These are phyloP conservation scores for Suillus subluteus DNA, from an alignment of 768 basidiomycete species.

Conservation along the genomic window DNA sequence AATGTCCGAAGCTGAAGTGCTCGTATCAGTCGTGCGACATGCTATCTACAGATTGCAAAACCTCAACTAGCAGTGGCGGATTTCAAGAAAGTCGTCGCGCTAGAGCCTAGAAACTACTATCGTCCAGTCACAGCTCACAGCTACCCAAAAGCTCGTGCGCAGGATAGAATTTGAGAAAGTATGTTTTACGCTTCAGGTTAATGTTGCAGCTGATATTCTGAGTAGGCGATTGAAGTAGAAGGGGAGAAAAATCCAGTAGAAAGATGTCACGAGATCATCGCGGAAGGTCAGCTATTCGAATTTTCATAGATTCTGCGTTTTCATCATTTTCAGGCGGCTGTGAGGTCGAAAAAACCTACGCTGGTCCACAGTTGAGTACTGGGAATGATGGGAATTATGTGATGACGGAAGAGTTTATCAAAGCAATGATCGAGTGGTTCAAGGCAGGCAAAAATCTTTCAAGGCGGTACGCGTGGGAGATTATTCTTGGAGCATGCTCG, in stretches of 20 bases:
- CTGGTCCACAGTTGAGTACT: conserved; percentile 71
- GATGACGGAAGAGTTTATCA: conserved; percentile 80
- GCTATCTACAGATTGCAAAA: conserved; percentile 88
- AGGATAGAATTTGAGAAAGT: conserved; percentile 94
- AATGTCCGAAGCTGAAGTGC: conserved; percentile 1
- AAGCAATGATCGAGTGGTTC: conserved; percentile 88
- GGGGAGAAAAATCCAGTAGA: conserved; percentile 82
- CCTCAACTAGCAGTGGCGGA: conserved; percentile 86
- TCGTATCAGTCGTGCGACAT: conserved; percentile 74
- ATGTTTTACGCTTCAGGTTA: conserved; percentile 8
- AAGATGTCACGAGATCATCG: conserved; percentile 78
- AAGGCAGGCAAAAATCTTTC: conserved; percentile 93
- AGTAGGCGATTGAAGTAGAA: conserved; percentile 88
- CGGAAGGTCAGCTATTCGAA: conserved; percentile 55
- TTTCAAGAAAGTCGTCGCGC: conserved; percentile 78
- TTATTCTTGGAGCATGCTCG: conserved; percentile 83
- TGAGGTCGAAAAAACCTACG: conserved; percentile 71
- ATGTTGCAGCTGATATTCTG: background rate
- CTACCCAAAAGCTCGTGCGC: conserved; percentile 90
- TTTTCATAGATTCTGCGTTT: conserved; percentile 7
- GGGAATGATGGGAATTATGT: conserved; percentile 66
- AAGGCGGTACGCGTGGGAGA: conserved; percentile 93
- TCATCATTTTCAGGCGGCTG: conserved; percentile 63
- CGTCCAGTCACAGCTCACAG: conserved; percentile 77
- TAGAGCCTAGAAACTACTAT: conserved; percentile 89